Evolutionary conservation across 139 green algal species (phyloP), one percentile per base, ranked within the genome.

Genomic region (Chlorella sorokiniana): DNA sequence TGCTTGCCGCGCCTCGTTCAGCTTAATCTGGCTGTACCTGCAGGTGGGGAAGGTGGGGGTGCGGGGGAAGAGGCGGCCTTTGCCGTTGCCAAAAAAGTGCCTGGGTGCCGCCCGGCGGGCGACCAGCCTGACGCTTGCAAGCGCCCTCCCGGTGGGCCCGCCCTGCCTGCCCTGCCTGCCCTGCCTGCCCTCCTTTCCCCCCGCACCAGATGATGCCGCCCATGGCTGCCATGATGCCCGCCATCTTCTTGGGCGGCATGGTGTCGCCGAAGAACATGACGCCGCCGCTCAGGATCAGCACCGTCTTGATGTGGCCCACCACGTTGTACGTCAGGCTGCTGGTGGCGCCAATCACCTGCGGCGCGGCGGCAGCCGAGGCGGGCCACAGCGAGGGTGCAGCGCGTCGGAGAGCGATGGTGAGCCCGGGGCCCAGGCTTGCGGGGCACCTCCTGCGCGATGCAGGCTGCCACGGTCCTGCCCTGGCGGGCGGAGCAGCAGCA

Each of bases 261-360:
- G 83, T 64, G 75, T 98, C 94, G 0, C 92, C 92, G 84, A 97
- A 98, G 40, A 97, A 91, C 8, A 96, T 23, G 54, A 90, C 90
- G 35, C 94, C 94, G 7, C 94, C 94, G 4, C 85, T 85, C 0
- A 98, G 69, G 63, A 98, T 96, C 64, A 96, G 92, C 44, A 97
- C 83, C 0, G 93, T 96, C 84, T 97, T 97, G 29, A 93, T 31
- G 71, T 91, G 88, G 4, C 90, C 93, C n/a, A 95, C 91, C 48
- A 95, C 89, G 62, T 97, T 97, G 87, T 97, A 97, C 1, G 93
- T 97, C 37, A 97, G 88, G 75, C 83, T 92, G 78, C 77, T 88
- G 23, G 90, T 92, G 41, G 79, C 85, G 40, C 81, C 89, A 64
- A 92, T 79, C 35, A 83, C 77, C 77, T 82, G 77, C n/a, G 10